Base-by-base conservation (phyloP, 306 rosid species). In the Cicer pinnatifidum region DNA sequence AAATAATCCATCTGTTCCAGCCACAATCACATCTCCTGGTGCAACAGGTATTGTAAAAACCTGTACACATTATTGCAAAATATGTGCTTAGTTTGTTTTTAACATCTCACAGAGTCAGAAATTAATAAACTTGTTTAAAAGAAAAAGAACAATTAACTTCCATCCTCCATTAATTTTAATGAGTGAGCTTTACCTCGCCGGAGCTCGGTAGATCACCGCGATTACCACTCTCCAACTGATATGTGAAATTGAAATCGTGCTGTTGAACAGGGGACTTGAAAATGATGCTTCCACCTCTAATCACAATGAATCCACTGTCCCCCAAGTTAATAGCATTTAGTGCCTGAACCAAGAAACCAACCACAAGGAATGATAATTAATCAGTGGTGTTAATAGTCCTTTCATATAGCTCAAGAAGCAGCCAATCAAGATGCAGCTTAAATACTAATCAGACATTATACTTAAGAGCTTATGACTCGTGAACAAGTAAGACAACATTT, bases 1-100 rank as follows among this genome's bases (percentile, higher is more conserved):
- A 69, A 91, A 91, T 76, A 95, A 84, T 11, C 97, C 99, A 78
- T 91, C 99, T 3, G 96, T 90, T 75, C 96, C 99, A 48, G 96
- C 93, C 15, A 95, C 72, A 11, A 95, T 45, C 5, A 95, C 86
- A 75, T 95, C 97, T 58, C 97, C 99, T 0, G 84, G 61, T 6
- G 66, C 62, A 67, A 87, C 92, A 37, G 96, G 87, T 73, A 91
- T 28, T 17, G 82, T 69, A 81, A 82, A 87, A 62, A 90, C 88
- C 94, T 92, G 88, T 35, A 69, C 16, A 60, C 13, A 68, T 69
- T 11, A 43, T 75, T 46, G 58, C 48, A 52, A 15, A 20, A 9
- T 11, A 63, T 54, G 13, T 45, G 69, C 46, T 78, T 60, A 78
- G 73, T 72, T 16, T 17, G 62, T 17, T 53, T 12, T 9, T 46